These are phyloP conservation scores for Massospora cicadina DNA, from an alignment of 371 early-diverging fungal species.

Conservation along the genomic window DNA sequence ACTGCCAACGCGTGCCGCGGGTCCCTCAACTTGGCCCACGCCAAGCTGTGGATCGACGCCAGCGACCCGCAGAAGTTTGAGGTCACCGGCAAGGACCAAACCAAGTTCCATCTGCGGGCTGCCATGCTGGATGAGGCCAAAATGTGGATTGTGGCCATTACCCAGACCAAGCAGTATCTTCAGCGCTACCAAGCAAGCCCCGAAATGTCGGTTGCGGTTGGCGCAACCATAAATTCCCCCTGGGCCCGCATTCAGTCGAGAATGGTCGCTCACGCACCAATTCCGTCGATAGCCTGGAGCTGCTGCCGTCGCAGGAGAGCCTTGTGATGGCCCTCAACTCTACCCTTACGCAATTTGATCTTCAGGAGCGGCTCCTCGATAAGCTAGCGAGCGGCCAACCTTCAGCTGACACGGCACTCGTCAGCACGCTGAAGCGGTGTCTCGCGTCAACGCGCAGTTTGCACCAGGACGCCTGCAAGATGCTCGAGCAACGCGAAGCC, in stretches of 20 bases:
- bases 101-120: slow-evolving; percentile 46
- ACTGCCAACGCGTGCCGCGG: slow-evolving; percentile 55
- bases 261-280: slow-evolving; percentile 2
- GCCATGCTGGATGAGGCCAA: slow-evolving; percentile 43
- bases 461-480: slow-evolving; percentile 6
- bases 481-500: slow-evolving; percentile 26
- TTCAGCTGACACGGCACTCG: neutral
- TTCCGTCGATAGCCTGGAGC: slow-evolving; percentile 6
- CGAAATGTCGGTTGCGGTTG: neutral
- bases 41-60: slow-evolving; percentile 36
- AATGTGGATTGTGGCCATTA: slow-evolving; percentile 55
- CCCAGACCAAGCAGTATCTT: slow-evolving; percentile 27
- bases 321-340: slow-evolving; percentile 2
- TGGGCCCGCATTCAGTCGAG: no score
- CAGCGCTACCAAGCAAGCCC: neutral
- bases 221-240: neutral
- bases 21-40: slow-evolving; percentile 44
- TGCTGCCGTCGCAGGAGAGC: slow-evolving; percentile 2
- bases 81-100: slow-evolving; percentile 47
- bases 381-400: neutral
- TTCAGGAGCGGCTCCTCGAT: neutral
- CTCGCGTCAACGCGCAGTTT: neutral
- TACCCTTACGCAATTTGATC: slow-evolving; percentile 8
- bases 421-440: slow-evolving; percentile 2
- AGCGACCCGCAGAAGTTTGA: slow-evolving; percentile 51